Conservation (phyloP, 2,329 filamentous ascomycete species). For the Cladorrhinum sp. region DNA sequence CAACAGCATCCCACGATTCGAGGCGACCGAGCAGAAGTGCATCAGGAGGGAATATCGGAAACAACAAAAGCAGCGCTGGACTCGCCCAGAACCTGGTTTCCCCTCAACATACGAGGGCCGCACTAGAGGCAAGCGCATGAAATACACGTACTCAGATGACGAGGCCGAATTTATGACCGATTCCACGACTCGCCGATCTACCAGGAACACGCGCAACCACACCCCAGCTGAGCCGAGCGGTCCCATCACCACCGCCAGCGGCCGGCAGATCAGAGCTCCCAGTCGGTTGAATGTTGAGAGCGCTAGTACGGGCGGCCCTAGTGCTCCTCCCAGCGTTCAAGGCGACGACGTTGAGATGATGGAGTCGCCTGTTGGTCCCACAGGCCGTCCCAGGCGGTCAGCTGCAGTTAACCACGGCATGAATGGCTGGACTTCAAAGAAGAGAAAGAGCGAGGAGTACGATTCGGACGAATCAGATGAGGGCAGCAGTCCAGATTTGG, state of each 20-base stretch:
- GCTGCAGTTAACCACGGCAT: conserved; percentile 48
- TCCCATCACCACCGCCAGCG: conserved; percentile 73
- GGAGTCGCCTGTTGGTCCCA: conserved; percentile 41
- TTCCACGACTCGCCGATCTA: conserved; percentile 64
- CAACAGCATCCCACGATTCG: conserved; percentile 81
- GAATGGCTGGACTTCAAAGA: conserved; percentile 46
- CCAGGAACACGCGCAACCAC: conserved; percentile 69
- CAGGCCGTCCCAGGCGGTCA: conserved; percentile 49
- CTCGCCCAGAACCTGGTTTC: conserved; percentile 81
- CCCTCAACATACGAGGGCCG: conserved; percentile 87
- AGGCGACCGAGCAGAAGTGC: conserved; percentile 94
- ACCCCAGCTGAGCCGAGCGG: conserved; percentile 67
- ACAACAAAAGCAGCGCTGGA: conserved; percentile 80
- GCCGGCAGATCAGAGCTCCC: conserved; percentile 74
- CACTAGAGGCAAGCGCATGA: conserved; percentile 91
- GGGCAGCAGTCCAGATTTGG: conserved; percentile 70
- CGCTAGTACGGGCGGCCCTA: conserved; percentile 46
- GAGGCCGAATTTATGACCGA: conserved; percentile 63
- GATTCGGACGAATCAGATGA: conserved; percentile 61
- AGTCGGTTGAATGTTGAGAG: conserved; percentile 63
- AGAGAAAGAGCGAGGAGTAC: conserved; percentile 50
- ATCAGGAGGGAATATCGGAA: conserved; percentile 88
- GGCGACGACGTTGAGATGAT: conserved; percentile 41
- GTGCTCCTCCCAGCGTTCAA: conserved; percentile 45
- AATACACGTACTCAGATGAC: conserved; percentile 93